Evolutionary conservation across 2,329 filamentous ascomycete species (phyloP), one percentile per base, ranked within the genome.

Genomic region (Cladophialophora psammophila): DNA sequence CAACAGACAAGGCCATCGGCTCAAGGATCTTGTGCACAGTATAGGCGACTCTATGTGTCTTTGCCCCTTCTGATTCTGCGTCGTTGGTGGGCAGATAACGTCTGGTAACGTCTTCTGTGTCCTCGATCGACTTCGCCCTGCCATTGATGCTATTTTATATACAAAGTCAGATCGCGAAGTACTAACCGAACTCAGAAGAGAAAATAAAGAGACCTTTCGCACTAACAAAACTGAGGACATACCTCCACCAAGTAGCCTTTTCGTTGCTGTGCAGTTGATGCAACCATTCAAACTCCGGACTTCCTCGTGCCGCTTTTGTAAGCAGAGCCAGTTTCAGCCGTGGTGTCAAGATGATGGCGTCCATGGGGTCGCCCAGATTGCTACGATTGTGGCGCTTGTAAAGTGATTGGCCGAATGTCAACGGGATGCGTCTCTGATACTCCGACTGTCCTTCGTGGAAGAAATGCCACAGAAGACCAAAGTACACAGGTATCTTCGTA

Each of bases 261-360:
- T 75, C 71, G 60, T 78, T 63, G 53, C 74, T 78, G 26, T 72
- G 69, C 13, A 78, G 15, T 64, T 74, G 68, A 60, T 78, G 76
- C n/a, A 77, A 32, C 76, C 76, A 78, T n/a, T 72, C 71, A n/a
- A 78, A 59, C 59, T 78, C 77, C 20, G 68, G 67, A 68, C 75
- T 76, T 57, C 74, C 75, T 63, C 66, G 64, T 31, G 75, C 75
- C 10, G 73, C 72, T 38, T 65, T 73, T 20, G 71, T 73, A 32
- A 78, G 32, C 13, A 76, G 72, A 13, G 74, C 77, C 57, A 78
- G 66, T 45, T 76, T 74, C 13, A 78, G 68, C 32, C 74, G 72
- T 12, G 75, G 70, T 5, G 77, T 78, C 35, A 67, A 71, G 15
- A 78, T 55, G 13, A 68, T 57, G 13, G 60, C 32, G 1, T 78